phyloP scores from a whole-genome alignment of 2,329 filamentous ascomycete genomes.

The Talaromyces funiculosus region DNA sequence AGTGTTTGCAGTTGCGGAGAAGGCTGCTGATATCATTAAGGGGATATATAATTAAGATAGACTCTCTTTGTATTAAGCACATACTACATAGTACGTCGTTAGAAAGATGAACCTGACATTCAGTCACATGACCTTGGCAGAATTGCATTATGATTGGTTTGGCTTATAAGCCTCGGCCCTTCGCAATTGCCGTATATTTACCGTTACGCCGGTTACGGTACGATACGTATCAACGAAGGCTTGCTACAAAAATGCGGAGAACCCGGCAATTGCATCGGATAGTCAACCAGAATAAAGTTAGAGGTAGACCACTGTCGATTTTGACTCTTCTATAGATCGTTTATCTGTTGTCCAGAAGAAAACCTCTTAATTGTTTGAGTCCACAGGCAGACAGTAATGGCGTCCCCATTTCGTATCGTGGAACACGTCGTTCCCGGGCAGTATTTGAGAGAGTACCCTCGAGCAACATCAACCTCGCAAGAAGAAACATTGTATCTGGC shows the following conservation, averaged over 20 bases:
- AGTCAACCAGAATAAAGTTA: background rate
- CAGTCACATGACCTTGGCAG: background rate
- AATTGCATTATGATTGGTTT: background rate
- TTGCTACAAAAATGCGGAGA: background rate
- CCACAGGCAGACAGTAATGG: background rate
- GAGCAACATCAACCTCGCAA: constrained; percentile 64
- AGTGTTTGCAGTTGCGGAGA: constrained; percentile 23
- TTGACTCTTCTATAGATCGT: background rate
- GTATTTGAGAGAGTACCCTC: constrained; percentile 76
- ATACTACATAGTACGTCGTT: no score
- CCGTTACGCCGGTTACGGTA: background rate
- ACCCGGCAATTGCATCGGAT: constrained; percentile 1
- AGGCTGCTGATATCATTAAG: constrained; percentile 29
- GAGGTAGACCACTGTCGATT: background rate
- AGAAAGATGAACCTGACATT: background rate
- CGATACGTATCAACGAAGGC: background rate
- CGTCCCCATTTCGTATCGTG: constrained; percentile 47
- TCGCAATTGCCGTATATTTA: no score
- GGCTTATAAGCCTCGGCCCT: constrained; percentile 2
- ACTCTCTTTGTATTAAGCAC: no score
- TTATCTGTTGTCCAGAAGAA: no score
- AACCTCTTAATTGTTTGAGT: background rate
- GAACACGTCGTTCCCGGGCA: constrained; percentile 69
- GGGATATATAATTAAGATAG: constrained; percentile 18
- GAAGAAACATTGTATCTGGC: constrained; percentile 68